Evolutionary conservation across 2,329 filamentous ascomycete genomes (phyloP), one percentile per base, ranked within the genome.

Genomic region (Pseudopithomyces maydicus): DNA sequence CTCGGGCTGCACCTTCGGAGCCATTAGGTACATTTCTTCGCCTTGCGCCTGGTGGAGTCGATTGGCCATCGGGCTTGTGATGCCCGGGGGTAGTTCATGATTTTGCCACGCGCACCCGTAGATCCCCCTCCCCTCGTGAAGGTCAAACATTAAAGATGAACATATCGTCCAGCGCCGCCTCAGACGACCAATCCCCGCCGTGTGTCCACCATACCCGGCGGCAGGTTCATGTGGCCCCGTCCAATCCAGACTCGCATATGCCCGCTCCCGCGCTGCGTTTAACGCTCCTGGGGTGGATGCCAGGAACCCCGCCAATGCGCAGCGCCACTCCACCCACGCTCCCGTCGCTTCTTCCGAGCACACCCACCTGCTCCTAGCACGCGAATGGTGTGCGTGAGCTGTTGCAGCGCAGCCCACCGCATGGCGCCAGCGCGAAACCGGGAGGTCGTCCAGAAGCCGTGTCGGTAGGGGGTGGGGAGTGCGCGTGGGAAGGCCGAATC

Each of bases 301-400:
- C 48, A 42, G 48, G 38, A 43, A 51, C 48, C 48, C 48, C 48
- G 12, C 48, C 48, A 43, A 51, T 43, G 23, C 17, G 11, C 48
- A 39, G 38, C 48, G 38, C 48, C 47, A 50, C 47, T 7, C 29
- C 20, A 26, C 17, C 6, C 35, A 42, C 48, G 48, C 48, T 23
- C 35, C 33, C 35, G 11, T 51, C 48, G 48, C 38, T 36, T 42
- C 38, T 51, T 19, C 48, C 48, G 48, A 33, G 35, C 38, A 5
- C n/a, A 12, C 12, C 47, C 26, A 42, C 48, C 38, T 51, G 48
- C 23, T 36, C 4, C 38, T 22, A 29, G 38, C 38, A 51, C 38
- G 48, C 48, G 48, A 51, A 12, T 51, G 48, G 48, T 41, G 42
- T 41, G 48, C 48, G 48, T 51, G 48, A 42, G 48, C 26, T 22